Evolutionary conservation across 192 early-diverging fungal genomes (phyloP), one percentile per base, ranked within the genome.

Genomic region (Linnemannia elongata): DNA sequence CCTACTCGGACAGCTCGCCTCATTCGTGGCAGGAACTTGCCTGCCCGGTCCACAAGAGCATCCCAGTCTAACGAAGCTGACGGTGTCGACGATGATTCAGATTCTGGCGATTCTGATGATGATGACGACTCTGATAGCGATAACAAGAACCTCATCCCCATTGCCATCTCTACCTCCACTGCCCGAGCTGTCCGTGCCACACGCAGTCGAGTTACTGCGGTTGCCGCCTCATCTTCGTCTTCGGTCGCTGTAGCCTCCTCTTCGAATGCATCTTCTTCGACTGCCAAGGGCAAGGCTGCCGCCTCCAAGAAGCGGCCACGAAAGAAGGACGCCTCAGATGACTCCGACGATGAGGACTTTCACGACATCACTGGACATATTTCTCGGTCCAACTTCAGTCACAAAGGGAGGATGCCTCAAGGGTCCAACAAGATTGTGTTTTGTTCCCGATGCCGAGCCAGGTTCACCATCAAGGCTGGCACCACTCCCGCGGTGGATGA

Each of bases 371-470:
- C 69, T 79, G 80, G 84, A 44, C 72, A 69, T 69, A 69, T 79
- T n/a, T 47, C 88, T 27, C 49, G 88, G 20, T 76, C 72, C 17
- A 70, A 77, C 27, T 81, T 88, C n/a, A 83, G 83, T 33, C 88
- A 88, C 60, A 87, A 87, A 33, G 85, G 80, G 13, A 39, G 79
- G 15, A 57, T 86, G 54, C 75, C 76, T 10, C 69, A 79, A 24
- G 74, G 79, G 1, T 45, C 88, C 24, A 85, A 85, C 45, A 83
- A 80, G 72, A 82, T 91, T 33, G 82, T 80, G 42, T 92, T 92
- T 68, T 92, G 91, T 60, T 82, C 82, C 7, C 78, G 82, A 17
- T 92, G 91, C 69, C 81, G 86, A 63, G 77, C 86, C 1, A 60
- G 91, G 30, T 92, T 91, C 52, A 77, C 90, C 0, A 79, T 91